Conservation (phyloP, 2,329 filamentous ascomycete species). For the Ascochyta fabae region DNA sequence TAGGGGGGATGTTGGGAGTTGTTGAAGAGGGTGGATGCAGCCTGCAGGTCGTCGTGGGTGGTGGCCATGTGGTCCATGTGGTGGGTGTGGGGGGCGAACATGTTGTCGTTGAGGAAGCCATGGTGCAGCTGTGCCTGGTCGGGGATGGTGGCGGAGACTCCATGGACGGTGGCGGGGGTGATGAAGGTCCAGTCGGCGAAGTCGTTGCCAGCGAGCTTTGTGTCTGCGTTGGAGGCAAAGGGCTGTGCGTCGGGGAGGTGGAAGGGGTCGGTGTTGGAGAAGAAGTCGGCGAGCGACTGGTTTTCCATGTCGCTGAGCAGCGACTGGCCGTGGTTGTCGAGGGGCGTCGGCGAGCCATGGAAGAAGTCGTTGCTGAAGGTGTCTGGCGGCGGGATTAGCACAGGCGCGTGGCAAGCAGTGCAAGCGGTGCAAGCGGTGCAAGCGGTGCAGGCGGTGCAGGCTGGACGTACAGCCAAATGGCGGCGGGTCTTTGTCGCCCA, state of each 20-base stretch:
- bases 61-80: slow-evolving; percentile 25
- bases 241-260: slow-evolving; percentile 23
- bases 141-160: slow-evolving; percentile 44
- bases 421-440: background rate
- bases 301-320: slow-evolving; percentile 43
- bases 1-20: slow-evolving; percentile 41
- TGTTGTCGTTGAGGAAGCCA: slow-evolving; percentile 33
- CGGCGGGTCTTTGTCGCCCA: slow-evolving; percentile 43
- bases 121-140: slow-evolving; percentile 42
- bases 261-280: slow-evolving; percentile 41
- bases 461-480: slow-evolving; percentile 43
- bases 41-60: slow-evolving; percentile 42
- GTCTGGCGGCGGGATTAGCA: slow-evolving; percentile 28
- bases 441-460: background rate
- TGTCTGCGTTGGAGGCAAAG: slow-evolving; percentile 23
- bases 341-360: slow-evolving; percentile 18
- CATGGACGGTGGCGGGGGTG: slow-evolving; percentile 42
- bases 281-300: slow-evolving; percentile 43
- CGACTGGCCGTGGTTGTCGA: slow-evolving; percentile 32
- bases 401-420: background rate
- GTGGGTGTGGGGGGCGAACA: slow-evolving; percentile 19
- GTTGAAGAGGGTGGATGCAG: slow-evolving; percentile 42
- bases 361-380: slow-evolving; percentile 38
- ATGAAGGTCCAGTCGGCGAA: slow-evolving; percentile 40
- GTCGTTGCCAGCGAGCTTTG: slow-evolving; percentile 33